Conservation (phyloP, 2,329 filamentous ascomycete genomes). For the Ascochyta clinopodiicola region DNA sequence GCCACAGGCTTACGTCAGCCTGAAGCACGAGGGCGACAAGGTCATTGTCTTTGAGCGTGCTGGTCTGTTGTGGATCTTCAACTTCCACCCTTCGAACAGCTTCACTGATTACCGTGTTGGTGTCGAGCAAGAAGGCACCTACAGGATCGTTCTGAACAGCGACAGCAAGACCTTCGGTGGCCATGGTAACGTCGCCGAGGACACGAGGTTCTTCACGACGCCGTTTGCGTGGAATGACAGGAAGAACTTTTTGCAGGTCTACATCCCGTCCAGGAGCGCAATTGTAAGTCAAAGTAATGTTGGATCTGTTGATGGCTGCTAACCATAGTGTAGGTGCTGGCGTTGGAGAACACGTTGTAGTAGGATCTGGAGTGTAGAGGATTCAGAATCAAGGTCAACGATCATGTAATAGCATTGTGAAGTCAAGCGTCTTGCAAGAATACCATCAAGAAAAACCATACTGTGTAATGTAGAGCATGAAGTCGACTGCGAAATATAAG, state of each 20-base stretch:
- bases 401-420: slow-evolving; percentile 6
- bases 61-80: slow-evolving; percentile 91
- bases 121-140: slow-evolving; percentile 82
- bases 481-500: not conserved
- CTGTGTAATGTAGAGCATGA: slow-evolving; percentile 5
- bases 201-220: slow-evolving; percentile 91
- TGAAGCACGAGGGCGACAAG: slow-evolving; percentile 95
- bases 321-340: slow-evolving; percentile 31
- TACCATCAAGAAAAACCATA: slow-evolving; percentile 14
- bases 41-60: slow-evolving; percentile 94
- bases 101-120: slow-evolving; percentile 94
- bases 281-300: slow-evolving; percentile 64
- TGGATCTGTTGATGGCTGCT: not conserved
- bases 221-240: slow-evolving; percentile 88
- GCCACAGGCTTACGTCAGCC: slow-evolving; percentile 85
- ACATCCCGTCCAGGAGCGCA: slow-evolving; percentile 83
- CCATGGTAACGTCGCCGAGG: slow-evolving; percentile 75
- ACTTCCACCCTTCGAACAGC: slow-evolving; percentile 85
- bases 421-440: not conserved
- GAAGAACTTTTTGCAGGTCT: slow-evolving; percentile 90
- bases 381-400: not conserved
- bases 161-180: slow-evolving; percentile 82
- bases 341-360: slow-evolving; percentile 39
- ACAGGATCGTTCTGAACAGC: slow-evolving; percentile 82
- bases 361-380: not conserved